phyloP scores from a whole-genome alignment of 768 basidiomycete genomes.

The Heimioporus sp. region DNA sequence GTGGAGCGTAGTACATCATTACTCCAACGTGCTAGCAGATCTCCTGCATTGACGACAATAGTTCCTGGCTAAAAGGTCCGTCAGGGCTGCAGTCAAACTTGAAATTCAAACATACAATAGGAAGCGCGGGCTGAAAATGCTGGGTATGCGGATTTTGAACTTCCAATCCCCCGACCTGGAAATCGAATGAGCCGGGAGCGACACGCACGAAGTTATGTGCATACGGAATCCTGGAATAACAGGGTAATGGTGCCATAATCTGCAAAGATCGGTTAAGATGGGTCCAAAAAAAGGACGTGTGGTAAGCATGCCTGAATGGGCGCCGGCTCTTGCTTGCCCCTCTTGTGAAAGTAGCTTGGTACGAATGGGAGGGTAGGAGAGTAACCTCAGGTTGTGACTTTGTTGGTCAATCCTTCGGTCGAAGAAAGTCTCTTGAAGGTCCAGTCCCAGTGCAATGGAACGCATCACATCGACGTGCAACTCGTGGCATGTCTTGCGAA shows the following conservation, averaged over 20 bases:
- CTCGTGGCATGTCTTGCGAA: constrained; percentile 63
- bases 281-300: background rate
- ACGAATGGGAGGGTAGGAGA: constrained; percentile 80
- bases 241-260: constrained; percentile 84
- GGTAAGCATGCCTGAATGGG: constrained; percentile 60
- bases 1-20: constrained; percentile 80
- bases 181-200: constrained; percentile 2
- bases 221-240: constrained; percentile 73
- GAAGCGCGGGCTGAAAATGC: constrained; percentile 66
- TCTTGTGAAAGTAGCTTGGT: constrained; percentile 52
- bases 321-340: constrained; percentile 78
- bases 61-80: constrained; percentile 57
- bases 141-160: constrained; percentile 79
- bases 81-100: constrained; percentile 1
- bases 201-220: constrained; percentile 8
- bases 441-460: constrained; percentile 80
- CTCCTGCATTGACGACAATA: constrained; percentile 81
- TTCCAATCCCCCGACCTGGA: constrained; percentile 76
- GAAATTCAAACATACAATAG: constrained; percentile 54
- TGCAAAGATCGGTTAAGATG: constrained; percentile 17
- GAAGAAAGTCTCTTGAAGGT: constrained; percentile 71
- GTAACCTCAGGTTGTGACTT: constrained; percentile 75
- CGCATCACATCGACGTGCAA: constrained; percentile 78
- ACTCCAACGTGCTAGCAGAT: constrained; percentile 80
- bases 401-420: constrained; percentile 73